Conservation (phyloP, 176 grass and related monocot species). For the Dendrocalamus sinicus region DNA sequence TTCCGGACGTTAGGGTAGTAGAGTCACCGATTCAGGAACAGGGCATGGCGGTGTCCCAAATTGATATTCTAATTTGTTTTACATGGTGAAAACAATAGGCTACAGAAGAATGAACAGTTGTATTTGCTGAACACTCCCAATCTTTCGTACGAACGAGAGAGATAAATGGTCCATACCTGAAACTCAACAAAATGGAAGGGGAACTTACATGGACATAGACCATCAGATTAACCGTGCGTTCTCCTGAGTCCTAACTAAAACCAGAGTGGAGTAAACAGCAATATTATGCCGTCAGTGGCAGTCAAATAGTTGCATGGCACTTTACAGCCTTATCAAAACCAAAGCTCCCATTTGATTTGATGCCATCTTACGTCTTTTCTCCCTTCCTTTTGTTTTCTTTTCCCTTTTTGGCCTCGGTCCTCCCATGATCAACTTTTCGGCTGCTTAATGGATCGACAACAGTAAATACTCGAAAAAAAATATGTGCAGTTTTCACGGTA, state of each 20-base stretch:
- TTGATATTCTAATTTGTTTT: not conserved
- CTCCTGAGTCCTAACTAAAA: not conserved
- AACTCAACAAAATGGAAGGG: not conserved
- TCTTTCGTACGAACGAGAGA: not conserved
- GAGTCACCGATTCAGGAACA: not conserved
- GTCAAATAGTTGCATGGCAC: slow-evolving; percentile 4
- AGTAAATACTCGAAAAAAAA: slow-evolving; percentile 1
- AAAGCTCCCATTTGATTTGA: slow-evolving; percentile 48
- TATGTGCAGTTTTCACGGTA: not conserved
- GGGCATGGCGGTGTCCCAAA: not conserved
- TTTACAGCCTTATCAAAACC: slow-evolving; percentile 55
- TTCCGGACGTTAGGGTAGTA: not conserved
- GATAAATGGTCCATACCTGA: not conserved
- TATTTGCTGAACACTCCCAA: not conserved
- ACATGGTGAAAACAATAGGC: not conserved
- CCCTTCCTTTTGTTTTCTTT: slow-evolving; percentile 1
- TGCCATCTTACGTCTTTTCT: slow-evolving; percentile 52
- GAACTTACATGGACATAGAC: not conserved
- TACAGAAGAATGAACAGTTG: not conserved
- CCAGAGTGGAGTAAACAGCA: not conserved
- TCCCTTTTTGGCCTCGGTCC: slow-evolving; percentile 6
- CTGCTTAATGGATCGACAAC: slow-evolving; percentile 6
- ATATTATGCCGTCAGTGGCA: not conserved
- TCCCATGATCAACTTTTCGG: slow-evolving; percentile 44
- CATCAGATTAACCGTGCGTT: not conserved